Conservation (phyloP, 768 basidiomycete genomes). For the Symmetrospora coprosmae region DNA sequence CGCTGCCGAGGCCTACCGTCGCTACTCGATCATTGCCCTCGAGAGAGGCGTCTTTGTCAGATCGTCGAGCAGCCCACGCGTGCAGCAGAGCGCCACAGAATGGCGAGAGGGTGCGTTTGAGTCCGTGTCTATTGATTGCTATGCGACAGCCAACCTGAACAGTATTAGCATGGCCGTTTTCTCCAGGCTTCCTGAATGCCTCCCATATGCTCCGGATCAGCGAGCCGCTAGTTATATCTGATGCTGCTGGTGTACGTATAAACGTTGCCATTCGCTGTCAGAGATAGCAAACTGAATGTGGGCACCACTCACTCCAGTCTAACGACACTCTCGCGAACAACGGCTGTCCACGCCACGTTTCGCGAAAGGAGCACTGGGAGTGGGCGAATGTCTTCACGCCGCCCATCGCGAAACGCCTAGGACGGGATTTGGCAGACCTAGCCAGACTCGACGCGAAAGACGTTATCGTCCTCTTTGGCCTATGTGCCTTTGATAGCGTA, state of each 20-base stretch:
- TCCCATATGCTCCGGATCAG: too few relatives aligned
- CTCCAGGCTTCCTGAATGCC: too few relatives aligned
- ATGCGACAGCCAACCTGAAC: too few relatives aligned
- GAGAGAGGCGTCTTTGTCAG: conserved; percentile 11
- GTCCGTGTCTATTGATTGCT: too few relatives aligned
- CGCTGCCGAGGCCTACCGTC: background rate
- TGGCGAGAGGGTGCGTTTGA: conserved; percentile 5
- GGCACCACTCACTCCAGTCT: background rate
- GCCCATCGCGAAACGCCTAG: conserved; percentile 41
- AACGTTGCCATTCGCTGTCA: background rate
- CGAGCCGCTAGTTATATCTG: background rate
- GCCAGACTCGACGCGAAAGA: conserved; percentile 48
- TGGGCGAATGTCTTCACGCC: background rate
- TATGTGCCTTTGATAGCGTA: conserved; percentile 70
- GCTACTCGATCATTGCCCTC: background rate
- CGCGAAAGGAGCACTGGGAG: background rate
- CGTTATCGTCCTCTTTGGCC: conserved; percentile 48
- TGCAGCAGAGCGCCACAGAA: background rate
- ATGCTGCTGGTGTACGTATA: background rate
- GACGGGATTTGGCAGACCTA: conserved; percentile 46
- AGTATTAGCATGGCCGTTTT: too few relatives aligned
- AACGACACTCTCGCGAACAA: conserved; percentile 30
- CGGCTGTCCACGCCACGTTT: conserved; percentile 27
- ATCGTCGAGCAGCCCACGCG: background rate
- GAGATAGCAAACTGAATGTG: background rate